Conservation (phyloP, 371 early-diverging fungal genomes). For the Rhizopus sp. region DNA sequence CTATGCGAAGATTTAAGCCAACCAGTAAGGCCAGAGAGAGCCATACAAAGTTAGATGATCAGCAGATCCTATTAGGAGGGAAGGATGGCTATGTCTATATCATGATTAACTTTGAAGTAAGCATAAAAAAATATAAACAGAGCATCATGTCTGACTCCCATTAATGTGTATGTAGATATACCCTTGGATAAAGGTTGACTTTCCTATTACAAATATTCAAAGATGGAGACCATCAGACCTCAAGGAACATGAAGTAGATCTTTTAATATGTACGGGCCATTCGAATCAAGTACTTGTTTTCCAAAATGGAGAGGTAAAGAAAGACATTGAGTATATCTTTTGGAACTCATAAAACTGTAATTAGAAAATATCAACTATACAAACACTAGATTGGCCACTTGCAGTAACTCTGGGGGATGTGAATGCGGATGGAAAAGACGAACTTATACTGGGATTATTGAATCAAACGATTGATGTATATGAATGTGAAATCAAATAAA, state of each 20-base stretch:
- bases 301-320: slow-evolving; percentile 40
- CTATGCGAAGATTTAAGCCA: slow-evolving; percentile 12
- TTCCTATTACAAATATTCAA: slow-evolving; percentile 30
- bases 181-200: slow-evolving; percentile 40
- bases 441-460: slow-evolving; percentile 43
- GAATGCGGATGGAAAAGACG: slow-evolving; percentile 49
- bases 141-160: background rate
- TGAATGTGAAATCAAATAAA: slow-evolving; percentile 15
- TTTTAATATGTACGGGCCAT: slow-evolving; percentile 50
- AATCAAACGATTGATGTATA: slow-evolving; percentile 48
- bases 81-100: slow-evolving; percentile 50
- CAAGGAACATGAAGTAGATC: slow-evolving; percentile 33
- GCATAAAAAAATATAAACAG: background rate
- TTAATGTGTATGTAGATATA: slow-evolving; percentile 26
- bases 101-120: slow-evolving; percentile 46
- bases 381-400: slow-evolving; percentile 46
- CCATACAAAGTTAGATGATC: slow-evolving; percentile 13
- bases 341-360: background rate
- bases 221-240: slow-evolving; percentile 35
- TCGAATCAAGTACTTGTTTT: slow-evolving; percentile 36
- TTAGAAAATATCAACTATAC: slow-evolving; percentile 33
- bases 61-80: slow-evolving; percentile 46
- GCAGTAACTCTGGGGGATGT: slow-evolving; percentile 47
- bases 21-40: slow-evolving; percentile 5
- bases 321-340: background rate